phyloP scores from a whole-genome alignment of 139 green algal genomes.

The Raphidocelis subcapitata region DNA sequence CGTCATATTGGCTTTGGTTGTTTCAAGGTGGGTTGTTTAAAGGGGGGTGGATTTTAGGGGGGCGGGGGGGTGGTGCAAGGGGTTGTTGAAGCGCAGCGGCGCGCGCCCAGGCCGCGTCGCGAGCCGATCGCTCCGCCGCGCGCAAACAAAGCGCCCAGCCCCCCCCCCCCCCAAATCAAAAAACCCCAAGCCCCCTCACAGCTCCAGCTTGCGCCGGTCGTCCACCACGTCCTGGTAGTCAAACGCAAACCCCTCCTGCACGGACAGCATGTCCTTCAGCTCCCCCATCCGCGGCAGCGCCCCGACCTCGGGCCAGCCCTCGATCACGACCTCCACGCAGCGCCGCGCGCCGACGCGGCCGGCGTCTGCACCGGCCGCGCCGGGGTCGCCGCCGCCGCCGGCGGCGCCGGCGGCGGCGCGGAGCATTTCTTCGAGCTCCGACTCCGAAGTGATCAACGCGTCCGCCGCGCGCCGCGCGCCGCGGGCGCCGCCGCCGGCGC shows the following conservation, averaged over 20 bases:
- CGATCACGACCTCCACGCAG: constrained; percentile 60
- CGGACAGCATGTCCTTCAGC: constrained; percentile 53
- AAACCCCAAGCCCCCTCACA: too few relatives aligned
- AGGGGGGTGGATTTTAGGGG: too few relatives aligned
- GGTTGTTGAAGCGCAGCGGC: too few relatives aligned
- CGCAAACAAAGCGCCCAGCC: too few relatives aligned
- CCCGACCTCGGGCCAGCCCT: constrained; percentile 56
- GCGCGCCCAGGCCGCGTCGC: background rate
- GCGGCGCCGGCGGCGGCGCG: background rate
- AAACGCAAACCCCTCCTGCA: constrained; percentile 57
- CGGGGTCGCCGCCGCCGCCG: constrained; percentile 12
- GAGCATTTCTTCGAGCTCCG: constrained; percentile 8
- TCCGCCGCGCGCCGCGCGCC: background rate
- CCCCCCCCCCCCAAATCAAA: too few relatives aligned
- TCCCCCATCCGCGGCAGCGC: constrained; percentile 44
- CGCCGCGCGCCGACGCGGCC: constrained; percentile 46
- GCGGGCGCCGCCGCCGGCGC: constrained; percentile 7
- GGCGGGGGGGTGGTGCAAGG: too few relatives aligned
- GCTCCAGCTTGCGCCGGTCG: constrained; percentile 49
- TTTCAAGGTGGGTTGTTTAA: too few relatives aligned
- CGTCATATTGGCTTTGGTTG: constrained; percentile 45
- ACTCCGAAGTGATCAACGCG: constrained; percentile 16
- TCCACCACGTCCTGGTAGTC: constrained; percentile 56
- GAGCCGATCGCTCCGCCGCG: background rate
- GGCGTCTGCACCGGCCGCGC: too few relatives aligned